Evolutionary conservation across 331 rosid species (phyloP), one percentile per base, ranked within the genome.

Genomic region (Ulmus americana): DNA sequence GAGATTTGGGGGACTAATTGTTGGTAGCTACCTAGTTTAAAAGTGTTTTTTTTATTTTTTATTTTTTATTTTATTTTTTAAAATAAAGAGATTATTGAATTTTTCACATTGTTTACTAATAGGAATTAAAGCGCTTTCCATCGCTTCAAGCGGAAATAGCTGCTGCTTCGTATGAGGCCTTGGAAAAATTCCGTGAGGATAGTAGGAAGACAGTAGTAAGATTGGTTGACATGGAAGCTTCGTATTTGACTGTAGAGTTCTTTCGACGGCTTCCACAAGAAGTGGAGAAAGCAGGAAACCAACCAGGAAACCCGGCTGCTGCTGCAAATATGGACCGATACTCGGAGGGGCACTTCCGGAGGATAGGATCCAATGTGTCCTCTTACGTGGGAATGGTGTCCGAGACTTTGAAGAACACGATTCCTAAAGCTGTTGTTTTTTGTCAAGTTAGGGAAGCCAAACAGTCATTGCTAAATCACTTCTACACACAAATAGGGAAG

Each of bases 361-460:
- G 97, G 71, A 92, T 92, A 68, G 97, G 79, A 59, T 85, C 94
- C 2, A 92, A 86, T 28, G 98, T 92, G 56, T 88, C 94, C 11
- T 86, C 98, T 14, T 92, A 92, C 56, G 80, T 92, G 20, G 89
- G 89, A 20, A 74, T 92, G 91, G 98, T 92, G 75, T 78, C 95
- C 2, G 98, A 89, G 70, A 92, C 98, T 0, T 80, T 89, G 45
- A 86, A 76, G 75, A 86, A 71, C 74, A 82, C 95, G 16, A 79
- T 92, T 76, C 98, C 98, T 0, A 92, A 92, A 70, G 98, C 98
- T 45, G 98, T 89, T 47, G 98, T 92, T 67, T 82, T 74, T 81
- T 92, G 98, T 73, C 95, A 92, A 71, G 98, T 92, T 64, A 83
- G 69, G 67, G 95, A 92, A 72, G 98, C 98, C 43, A 92, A 85